Evolutionary conservation across 1,284 basidiomycete species (phyloP), one percentile per base, ranked within the genome.

Genomic region (Pascua sp.): DNA sequence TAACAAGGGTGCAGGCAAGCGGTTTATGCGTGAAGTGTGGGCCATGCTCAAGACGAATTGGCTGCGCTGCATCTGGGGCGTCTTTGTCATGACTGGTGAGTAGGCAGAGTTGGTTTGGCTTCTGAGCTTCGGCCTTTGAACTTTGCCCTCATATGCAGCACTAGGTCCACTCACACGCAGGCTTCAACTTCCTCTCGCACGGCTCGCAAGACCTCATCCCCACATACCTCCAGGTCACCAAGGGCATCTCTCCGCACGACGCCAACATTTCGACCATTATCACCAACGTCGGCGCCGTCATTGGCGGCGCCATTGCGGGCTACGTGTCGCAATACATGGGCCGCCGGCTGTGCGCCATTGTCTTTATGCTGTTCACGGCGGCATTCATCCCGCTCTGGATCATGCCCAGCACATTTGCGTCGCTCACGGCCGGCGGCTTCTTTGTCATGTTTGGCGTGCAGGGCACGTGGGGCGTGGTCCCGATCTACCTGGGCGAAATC

Each of bases 121-220:
- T n/a, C n/a, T n/a, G n/a, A n/a, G n/a, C n/a, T n/a, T n/a, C n/a
- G n/a, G n/a, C n/a, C n/a, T n/a, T n/a, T n/a, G n/a, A n/a, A n/a
- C n/a, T n/a, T n/a, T n/a, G n/a, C n/a, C n/a, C n/a, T n/a, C n/a
- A n/a, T n/a, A n/a, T n/a, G n/a, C n/a, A n/a, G n/a, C n/a, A n/a
- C n/a, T n/a, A n/a, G n/a, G n/a, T n/a, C n/a, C n/a, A 78, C 45
- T 46, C 11, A 46, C 45, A 78, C 38, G 8, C 46, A 84, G 88
- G 88, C 9, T 92, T 95, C 83, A 95, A 93, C 80, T 96, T 96
- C 80, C 80, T 94, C 60, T 89, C 88, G 5, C 90, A 93, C 75
- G 89, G 89, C 13, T 90, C 88, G 59, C 89, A 89, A 58, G 81
- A 78, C 72, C 66, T 67, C 53, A 70, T 69, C 79, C 61, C 91